phyloP scores from a whole-genome alignment of 1,284 basidiomycete genomes.

The Tetrapyrgos nigripes region DNA sequence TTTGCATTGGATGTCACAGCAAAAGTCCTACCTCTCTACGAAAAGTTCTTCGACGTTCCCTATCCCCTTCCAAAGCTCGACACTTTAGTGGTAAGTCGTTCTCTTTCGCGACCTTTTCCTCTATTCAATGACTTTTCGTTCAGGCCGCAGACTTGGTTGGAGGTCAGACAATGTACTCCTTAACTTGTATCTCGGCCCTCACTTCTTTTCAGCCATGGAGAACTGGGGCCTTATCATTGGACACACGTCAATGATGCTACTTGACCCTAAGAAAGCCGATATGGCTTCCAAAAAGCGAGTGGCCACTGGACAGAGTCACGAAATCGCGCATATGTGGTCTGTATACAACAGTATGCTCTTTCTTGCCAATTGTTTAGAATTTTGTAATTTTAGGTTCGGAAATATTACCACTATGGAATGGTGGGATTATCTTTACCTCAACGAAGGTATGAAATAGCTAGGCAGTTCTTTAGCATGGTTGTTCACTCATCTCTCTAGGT shows the following conservation, averaged over 20 bases:
- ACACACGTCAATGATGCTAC: constrained; percentile 82
- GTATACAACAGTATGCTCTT: constrained; percentile 27
- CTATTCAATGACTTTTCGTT: background rate
- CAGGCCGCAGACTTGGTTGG: no score
- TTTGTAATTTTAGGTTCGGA: constrained; percentile 69
- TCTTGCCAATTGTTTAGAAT: background rate
- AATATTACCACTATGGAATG: constrained; percentile 95
- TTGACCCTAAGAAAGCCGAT: constrained; percentile 83
- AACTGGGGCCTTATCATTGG: constrained; percentile 97
- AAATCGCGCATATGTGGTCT: constrained; percentile 86
- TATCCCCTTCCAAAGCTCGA: constrained; percentile 87
- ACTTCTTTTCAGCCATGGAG: constrained; percentile 75
- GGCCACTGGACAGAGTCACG: constrained; percentile 83
- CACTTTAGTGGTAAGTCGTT: constrained; percentile 68
- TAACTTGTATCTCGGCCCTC: background rate
- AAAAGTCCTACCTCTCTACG: constrained; percentile 79
- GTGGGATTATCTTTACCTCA: constrained; percentile 93
- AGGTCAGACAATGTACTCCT: constrained; percentile 42
- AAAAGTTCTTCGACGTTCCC: constrained; percentile 80
- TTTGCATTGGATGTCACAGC: constrained; percentile 92
- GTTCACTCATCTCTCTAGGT: constrained; percentile 49
- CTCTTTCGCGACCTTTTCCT: background rate
- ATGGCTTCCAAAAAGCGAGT: constrained; percentile 85
- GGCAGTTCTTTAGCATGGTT: background rate
- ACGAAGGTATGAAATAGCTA: constrained; percentile 59